Evolutionary conservation across 2,329 filamentous ascomycete species (phyloP).

Genomic region (Pyrenophora tritici-repentis): DNA sequence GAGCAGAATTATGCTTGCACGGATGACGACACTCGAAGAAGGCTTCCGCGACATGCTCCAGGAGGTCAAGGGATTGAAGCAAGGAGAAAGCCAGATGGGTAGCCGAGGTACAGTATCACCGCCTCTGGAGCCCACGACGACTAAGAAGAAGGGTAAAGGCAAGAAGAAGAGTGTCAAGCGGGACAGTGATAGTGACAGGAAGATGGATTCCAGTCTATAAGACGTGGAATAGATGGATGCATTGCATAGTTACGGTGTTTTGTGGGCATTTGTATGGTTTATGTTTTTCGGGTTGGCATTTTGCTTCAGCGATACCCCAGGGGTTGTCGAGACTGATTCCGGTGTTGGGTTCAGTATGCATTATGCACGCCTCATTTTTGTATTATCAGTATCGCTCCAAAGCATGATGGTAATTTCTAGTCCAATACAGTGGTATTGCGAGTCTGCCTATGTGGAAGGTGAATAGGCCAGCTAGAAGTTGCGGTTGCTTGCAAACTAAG

Average conservation of each 20-base stretch:
- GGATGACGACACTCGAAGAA: conserved; percentile 93
- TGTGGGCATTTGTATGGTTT: conserved; percentile 13
- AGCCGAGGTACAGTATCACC: conserved; percentile 38
- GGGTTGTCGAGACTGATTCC: conserved; percentile 4
- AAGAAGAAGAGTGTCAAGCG: conserved; percentile 36
- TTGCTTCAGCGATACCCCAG: conserved; percentile 11
- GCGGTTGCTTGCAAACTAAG: no score
- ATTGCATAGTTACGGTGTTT: conserved; percentile 13
- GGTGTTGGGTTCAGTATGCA: conserved; percentile 1
- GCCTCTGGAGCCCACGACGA: conserved; percentile 25
- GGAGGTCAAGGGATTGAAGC: conserved; percentile 71
- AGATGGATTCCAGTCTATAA: conserved; percentile 38
- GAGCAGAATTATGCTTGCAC: conserved; percentile 77
- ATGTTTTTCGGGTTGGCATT: conserved; percentile 8
- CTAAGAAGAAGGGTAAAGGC: conserved; percentile 37
- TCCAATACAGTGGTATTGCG: neutral
- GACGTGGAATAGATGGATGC: neutral
- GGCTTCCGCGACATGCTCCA: conserved; percentile 85
- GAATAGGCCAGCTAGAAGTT: no score
- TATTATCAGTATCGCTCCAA: neutral
- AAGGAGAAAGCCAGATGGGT: conserved; percentile 34
- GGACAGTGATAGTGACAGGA: conserved; percentile 21
- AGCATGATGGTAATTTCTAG: conserved; percentile 1
- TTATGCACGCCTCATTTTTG: neutral
- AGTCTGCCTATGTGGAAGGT: neutral